Percentiles rank a stretch among this genome's conserved stretches.
Conservation (phyloP, 345 rosid genomes). For the Capsella bursapastoris region DNA sequence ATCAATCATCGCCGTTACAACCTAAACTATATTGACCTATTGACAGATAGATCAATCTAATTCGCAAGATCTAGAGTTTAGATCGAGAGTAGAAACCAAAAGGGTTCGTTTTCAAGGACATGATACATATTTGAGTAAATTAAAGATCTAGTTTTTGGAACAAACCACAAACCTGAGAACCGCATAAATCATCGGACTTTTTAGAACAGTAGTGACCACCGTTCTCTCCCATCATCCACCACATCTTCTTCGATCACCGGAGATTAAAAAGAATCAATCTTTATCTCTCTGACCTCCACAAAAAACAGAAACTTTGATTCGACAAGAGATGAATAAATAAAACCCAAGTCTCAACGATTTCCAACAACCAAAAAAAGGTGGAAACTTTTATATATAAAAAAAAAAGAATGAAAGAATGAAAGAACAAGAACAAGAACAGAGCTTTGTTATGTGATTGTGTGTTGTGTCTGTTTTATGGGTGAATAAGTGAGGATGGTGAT, state of each 20-base stretch:
- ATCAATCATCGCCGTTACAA: neutral
- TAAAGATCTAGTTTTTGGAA: slow-evolving; percentile 28
- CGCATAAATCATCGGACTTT: slow-evolving; percentile 87
- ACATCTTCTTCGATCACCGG: slow-evolving; percentile 58
- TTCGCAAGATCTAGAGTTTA: slow-evolving; percentile 22
- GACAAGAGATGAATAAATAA: slow-evolving; percentile 7
- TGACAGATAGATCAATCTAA: neutral
- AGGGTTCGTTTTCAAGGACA: neutral
- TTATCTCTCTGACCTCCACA: neutral
- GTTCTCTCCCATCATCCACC: slow-evolving; percentile 97
- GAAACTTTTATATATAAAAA: neutral
- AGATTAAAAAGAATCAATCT: neutral
- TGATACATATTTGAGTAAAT: too few species aligned
- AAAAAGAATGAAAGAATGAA: slow-evolving; percentile 25
- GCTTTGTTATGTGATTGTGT: neutral
- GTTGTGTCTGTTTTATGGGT: slow-evolving; percentile 24
- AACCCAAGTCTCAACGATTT: slow-evolving; percentile 6
- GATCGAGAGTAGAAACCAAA: slow-evolving; percentile 21
- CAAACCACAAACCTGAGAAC: slow-evolving; percentile 62
- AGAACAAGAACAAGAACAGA: slow-evolving; percentile 36
- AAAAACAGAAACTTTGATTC: neutral
- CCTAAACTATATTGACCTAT: neutral
- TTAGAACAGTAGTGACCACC: slow-evolving; percentile 95
- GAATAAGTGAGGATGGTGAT: neutral
- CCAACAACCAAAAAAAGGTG: neutral